Conservation (phyloP, 2,329 filamentous ascomycete species). For the Fusarium drepaniforme region DNA sequence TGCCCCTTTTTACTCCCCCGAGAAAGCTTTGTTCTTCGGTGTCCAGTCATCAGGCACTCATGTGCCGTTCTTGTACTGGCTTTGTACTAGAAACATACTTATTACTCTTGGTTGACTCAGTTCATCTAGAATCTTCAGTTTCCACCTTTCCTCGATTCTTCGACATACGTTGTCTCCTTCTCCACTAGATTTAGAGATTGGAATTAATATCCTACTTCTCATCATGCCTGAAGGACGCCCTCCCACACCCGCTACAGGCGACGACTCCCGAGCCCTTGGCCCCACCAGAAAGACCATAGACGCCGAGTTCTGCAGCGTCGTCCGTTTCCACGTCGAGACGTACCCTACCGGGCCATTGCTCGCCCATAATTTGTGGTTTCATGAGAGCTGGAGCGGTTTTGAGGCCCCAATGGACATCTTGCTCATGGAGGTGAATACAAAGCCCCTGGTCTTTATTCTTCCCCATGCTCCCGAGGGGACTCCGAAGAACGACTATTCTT, state of each 20-base stretch:
- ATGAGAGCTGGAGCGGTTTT: background rate
- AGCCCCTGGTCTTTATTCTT: background rate
- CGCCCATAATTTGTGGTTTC: background rate
- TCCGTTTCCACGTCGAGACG: background rate
- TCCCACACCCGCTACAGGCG: background rate
- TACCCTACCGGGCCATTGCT: background rate
- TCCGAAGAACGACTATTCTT: background rate
- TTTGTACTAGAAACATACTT: background rate
- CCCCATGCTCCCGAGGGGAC: background rate
- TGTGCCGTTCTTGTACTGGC: background rate
- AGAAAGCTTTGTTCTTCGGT: background rate
- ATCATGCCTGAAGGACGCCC: background rate
- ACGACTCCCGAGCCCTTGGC: background rate
- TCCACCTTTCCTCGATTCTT: background rate
- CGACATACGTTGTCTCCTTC: background rate
- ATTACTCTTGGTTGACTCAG: background rate
- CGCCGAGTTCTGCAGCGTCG: background rate
- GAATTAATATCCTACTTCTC: background rate
- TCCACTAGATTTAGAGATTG: background rate
- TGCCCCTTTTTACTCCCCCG: background rate
- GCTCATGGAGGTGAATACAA: background rate
- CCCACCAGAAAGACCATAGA: background rate
- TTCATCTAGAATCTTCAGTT: background rate
- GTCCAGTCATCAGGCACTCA: background rate
- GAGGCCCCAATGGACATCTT: background rate